phyloP scores from a whole-genome alignment of 257 asterid genomes.

The Gentiana macrophylla region DNA sequence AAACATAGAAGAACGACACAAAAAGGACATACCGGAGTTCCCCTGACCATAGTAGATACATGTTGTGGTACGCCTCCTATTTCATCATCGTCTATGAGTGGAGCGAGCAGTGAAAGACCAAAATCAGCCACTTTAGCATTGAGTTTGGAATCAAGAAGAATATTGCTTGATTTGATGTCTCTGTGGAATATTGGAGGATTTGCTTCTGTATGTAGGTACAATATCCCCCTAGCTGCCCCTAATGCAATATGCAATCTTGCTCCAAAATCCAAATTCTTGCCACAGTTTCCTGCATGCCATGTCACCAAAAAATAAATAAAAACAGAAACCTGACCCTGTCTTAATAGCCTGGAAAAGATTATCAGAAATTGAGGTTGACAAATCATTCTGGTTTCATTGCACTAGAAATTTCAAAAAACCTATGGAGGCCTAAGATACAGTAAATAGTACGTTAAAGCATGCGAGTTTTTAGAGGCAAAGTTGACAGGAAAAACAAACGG shows the following conservation, averaged over 20 bases:
- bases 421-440: background rate
- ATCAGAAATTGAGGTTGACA: background rate
- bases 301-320: background rate
- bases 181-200: constrained; percentile 85
- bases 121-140: constrained; percentile 86
- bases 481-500: background rate
- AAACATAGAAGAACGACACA: background rate
- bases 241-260: constrained; percentile 60
- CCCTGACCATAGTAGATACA: constrained; percentile 74
- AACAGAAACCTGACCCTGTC: background rate
- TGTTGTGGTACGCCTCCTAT: constrained; percentile 37
- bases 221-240: constrained; percentile 75
- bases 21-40: constrained; percentile 68
- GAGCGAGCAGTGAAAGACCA: constrained; percentile 89
- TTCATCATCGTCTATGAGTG: constrained; percentile 34
- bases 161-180: constrained; percentile 80
- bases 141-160: constrained; percentile 63
- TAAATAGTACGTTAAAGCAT: constrained; percentile 1
- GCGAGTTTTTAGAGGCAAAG: background rate
- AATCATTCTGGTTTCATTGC: too few relatives aligned
- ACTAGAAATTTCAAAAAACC: too few relatives aligned
- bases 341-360: background rate
- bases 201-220: constrained; percentile 92
- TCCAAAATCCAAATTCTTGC: constrained; percentile 40
- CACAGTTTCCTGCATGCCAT: constrained; percentile 29